phyloP scores from a whole-genome alignment of 139 green algal species.

The Chlamydomonas incerta region DNA sequence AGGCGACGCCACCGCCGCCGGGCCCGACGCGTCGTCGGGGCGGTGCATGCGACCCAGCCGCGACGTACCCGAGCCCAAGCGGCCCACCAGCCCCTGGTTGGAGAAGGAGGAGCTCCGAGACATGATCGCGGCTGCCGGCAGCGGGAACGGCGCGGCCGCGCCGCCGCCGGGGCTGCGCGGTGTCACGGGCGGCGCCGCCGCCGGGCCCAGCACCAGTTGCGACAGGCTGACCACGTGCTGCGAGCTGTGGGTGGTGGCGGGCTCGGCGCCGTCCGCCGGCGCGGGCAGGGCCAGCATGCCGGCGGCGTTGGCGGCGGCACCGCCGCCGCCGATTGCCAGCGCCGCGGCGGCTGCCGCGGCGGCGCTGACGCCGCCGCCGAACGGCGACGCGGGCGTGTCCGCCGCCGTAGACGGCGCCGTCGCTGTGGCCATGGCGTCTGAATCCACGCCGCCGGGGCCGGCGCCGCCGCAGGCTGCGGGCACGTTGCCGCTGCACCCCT shows the following conservation, averaged over 20 bases:
- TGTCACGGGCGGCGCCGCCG: neutral
- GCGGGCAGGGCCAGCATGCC: no score
- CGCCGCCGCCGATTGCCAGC: no score
- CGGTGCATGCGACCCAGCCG: conserved; percentile 30
- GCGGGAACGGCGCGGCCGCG: neutral
- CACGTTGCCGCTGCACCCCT: no score
- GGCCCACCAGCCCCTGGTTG: neutral
- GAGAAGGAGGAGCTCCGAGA: neutral
- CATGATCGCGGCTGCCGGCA: neutral
- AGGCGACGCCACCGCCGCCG: neutral
- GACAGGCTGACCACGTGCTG: no score
- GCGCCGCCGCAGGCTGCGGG: neutral
- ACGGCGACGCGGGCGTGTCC: no score
- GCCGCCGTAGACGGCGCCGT: no score
- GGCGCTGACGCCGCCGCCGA: no score
- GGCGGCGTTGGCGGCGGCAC: no score
- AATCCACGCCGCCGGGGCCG: neutral
- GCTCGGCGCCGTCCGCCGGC: no score
- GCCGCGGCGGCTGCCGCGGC: no score
- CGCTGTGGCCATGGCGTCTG: no score
- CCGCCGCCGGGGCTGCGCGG: neutral
- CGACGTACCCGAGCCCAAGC: conserved; percentile 15
- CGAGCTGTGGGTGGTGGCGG: no score
- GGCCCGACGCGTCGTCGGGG: neutral
- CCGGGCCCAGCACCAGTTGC: neutral